Evolutionary conservation across 768 basidiomycete genomes (phyloP), one percentile per base, ranked within the genome.

Genomic region (Kondoa malvinella): DNA sequence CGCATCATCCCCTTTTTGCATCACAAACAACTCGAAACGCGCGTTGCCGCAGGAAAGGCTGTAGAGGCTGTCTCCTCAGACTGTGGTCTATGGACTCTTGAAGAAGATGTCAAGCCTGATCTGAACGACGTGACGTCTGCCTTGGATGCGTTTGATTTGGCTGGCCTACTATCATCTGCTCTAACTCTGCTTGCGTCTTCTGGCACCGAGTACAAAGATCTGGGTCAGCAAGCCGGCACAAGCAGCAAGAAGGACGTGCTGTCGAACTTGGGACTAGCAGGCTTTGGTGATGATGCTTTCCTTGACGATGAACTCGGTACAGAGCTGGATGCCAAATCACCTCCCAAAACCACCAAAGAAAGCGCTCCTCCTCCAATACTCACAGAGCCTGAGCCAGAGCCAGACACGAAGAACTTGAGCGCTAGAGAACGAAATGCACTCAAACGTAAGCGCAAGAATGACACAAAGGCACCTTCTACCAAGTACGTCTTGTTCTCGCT

Each of bases 341-440:
- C 64, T 16, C 2, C 57, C 57, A 26, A 26, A 17, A 56, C 25
- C 30, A 27, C 61, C 64, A 68, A 63, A 33, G 65, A 33, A 65
- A 66, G 56, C 59, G 40, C 67, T 16, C 29, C 69, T 21, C n/a
- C 66, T 1, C 25, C 68, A 2, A 29, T 57, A 3, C 29, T 66
- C 1, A 15, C 68, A 4, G 66, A 34, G 62, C 68, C 34, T 3
- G 69, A 68, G n/a, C 74, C 70, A 12, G 74, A 76, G 34, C 69
- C 69, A 2, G 75, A 74, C 4, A n/a, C n/a, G n/a, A n/a, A n/a
- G n/a, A 82, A 82, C 3, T 79, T 97, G 58, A 95, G 92, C 33
- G 90, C 91, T 14, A 85, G 95, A 66, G 94, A 97, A 77, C 84
- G 88, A 33, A 95, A 95, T 75, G 84, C 92, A 60, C 80, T 97